Conservation (phyloP, 495 filamentous ascomycete genomes). For the Podospora comata region DNA sequence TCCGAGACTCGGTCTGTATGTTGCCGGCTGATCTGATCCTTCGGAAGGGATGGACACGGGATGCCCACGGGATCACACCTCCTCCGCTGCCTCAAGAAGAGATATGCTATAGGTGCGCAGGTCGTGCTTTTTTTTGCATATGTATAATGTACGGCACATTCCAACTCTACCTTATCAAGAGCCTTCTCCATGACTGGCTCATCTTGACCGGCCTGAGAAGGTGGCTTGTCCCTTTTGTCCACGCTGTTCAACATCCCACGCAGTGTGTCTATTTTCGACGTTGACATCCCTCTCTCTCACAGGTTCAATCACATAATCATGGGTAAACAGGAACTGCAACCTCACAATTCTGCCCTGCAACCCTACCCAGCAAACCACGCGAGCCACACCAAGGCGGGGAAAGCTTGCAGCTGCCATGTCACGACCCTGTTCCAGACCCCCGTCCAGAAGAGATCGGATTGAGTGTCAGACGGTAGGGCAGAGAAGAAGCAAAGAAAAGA, state of each 20-base stretch:
- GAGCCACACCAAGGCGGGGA: neutral
- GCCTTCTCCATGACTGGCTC: neutral
- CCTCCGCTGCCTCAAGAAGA: neutral
- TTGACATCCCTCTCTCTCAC: neutral
- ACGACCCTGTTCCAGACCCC: neutral
- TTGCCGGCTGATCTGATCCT: neutral
- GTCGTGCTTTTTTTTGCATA: neutral
- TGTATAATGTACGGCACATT: neutral
- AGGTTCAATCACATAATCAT: neutral
- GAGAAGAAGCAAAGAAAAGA: neutral
- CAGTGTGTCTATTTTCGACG: neutral
- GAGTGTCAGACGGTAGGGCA: neutral
- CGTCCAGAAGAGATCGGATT: neutral
- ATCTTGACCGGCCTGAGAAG: neutral
- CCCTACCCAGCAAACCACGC: neutral
- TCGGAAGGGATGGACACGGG: neutral
- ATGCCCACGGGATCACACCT: neutral
- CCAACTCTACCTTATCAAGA: neutral
- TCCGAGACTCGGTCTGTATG: neutral
- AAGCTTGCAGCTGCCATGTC: neutral
- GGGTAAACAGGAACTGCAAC: neutral
- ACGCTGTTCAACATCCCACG: neutral
- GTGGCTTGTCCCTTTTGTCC: neutral
- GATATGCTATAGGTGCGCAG: no score
- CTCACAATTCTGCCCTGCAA: neutral